Evolutionary conservation across 2,329 filamentous ascomycete species (phyloP), one percentile per base, ranked within the genome.

Genomic region (Malbranchea cinnamomea): DNA sequence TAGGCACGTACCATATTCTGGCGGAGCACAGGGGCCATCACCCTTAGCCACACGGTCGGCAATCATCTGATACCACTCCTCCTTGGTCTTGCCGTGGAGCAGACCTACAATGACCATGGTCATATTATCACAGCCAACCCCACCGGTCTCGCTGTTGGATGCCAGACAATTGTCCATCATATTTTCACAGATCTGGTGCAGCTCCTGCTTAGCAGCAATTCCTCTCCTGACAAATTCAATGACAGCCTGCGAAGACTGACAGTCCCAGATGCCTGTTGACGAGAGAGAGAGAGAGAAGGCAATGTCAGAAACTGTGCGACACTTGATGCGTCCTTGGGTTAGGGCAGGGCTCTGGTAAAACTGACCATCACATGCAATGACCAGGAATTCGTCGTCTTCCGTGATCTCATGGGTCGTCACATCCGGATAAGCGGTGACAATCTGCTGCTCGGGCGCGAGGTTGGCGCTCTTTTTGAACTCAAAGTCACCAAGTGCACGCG

Each of bases 161-260:
- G 89, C 85, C 41, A 98, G 68, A 54, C 89, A 98, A 64, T 95
- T 98, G 65, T 98, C 87, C 89, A 98, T 98, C 83, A 98, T 93
- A 63, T 98, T 98, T 62, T 98, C 89, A 57, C 87, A 95, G 48
- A 98, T 95, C 54, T 81, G 80, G 33, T 85, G 75, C 30, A 98
- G 71, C 28, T 91, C 80, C 60, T 98, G 89, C 65, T 93, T 93
- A 30, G 85, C 85, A 28, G 84, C 87, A 54, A 98, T 93, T 34
- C 89, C 89, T 51, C 89, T 78, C 54, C 89, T 74, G 41, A 95
- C 89, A 52, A 98, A 98, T 58, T 98, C 89, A 44, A 95, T 65
- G 19, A 98, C 89, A 22, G 87, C 82, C 63, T 98, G 89, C 26
- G 89, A 98, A 33, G 89, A 94, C 57, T 95, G 89, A 57, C 89